Conservation (phyloP, 1,284 basidiomycete genomes). For the Cryptococcus sp. region DNA sequence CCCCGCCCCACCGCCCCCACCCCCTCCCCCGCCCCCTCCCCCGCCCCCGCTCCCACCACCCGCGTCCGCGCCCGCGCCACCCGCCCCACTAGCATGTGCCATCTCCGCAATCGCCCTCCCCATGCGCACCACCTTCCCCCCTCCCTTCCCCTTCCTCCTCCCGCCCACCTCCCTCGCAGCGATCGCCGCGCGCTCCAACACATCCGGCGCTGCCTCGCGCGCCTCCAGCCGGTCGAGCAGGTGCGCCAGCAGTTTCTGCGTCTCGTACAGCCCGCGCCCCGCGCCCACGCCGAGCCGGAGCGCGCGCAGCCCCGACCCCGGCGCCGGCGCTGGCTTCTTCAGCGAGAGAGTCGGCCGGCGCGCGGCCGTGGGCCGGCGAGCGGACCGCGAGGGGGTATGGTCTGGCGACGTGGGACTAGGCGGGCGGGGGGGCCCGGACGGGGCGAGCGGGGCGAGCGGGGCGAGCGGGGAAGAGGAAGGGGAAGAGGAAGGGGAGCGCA, state of each 20-base stretch:
- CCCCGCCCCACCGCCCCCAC: slow-evolving; percentile 7
- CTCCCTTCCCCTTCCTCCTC: slow-evolving; percentile 12
- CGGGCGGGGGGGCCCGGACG: slow-evolving; percentile 1
- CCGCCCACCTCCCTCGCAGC: slow-evolving; percentile 18
- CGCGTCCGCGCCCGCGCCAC: no score
- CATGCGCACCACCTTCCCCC: slow-evolving; percentile 20
- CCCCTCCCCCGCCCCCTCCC: background rate
- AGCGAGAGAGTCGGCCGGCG: slow-evolving; percentile 19
- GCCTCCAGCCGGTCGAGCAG: slow-evolving; percentile 38
- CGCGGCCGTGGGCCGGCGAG: background rate
- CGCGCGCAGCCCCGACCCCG: background rate
- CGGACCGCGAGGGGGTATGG: background rate
- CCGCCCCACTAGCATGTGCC: background rate
- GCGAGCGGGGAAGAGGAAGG: slow-evolving; percentile 7
- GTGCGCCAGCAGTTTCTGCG: slow-evolving; percentile 39
- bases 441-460: background rate
- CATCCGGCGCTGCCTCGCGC: slow-evolving; percentile 30
- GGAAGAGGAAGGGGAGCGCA: slow-evolving; percentile 14
- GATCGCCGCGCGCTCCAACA: slow-evolving; percentile 34
- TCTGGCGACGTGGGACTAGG: background rate
- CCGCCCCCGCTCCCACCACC: no score
- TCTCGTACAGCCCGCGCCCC: slow-evolving; percentile 35
- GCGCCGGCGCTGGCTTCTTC: slow-evolving; percentile 1
- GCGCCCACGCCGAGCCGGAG: background rate
- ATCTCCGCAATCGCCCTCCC: slow-evolving; percentile 26